phyloP scores from a whole-genome alignment of 2,329 filamentous ascomycete genomes.

The Apiospora malaysiana region DNA sequence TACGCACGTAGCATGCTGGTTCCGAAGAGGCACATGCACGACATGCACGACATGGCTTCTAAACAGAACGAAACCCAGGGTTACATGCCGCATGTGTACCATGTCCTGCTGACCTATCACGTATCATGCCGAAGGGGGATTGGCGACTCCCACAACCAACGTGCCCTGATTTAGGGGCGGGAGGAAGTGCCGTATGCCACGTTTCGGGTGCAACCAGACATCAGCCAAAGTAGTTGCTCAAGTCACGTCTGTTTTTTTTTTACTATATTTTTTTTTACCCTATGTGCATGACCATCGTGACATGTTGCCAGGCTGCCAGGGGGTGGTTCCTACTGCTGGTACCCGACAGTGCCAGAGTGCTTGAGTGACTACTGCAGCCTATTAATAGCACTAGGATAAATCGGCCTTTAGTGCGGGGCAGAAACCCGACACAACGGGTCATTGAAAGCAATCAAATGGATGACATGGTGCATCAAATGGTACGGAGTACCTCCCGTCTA shows the following conservation, averaged over 20 bases:
- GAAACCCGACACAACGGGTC: conserved; percentile 5
- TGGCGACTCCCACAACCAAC: background rate
- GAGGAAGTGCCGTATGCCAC: background rate
- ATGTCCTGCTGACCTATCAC: background rate
- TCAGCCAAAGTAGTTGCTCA: background rate
- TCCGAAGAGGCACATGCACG: background rate
- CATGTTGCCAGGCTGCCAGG: background rate
- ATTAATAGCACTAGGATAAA: conserved; percentile 3
- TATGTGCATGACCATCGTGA: too few species aligned
- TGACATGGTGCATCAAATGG: too few species aligned
- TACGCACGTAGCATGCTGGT: background rate
- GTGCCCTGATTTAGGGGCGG: background rate
- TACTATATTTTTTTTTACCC: too few species aligned
- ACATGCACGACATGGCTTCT: conserved; percentile 10
- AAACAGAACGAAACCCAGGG: background rate
- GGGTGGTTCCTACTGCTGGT: background rate
- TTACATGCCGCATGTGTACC: background rate
- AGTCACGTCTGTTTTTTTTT: too few species aligned
- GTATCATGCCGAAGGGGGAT: background rate
- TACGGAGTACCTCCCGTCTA: background rate
- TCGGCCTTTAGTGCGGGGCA: conserved; percentile 8
- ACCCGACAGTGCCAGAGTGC: background rate
- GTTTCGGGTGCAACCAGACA: background rate
- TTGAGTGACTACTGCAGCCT: conserved; percentile 1
- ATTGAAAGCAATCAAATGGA: too few species aligned